Evolutionary conservation across 1,284 basidiomycete species (phyloP).

Genomic region (Ganoderma leucocontextum): DNA sequence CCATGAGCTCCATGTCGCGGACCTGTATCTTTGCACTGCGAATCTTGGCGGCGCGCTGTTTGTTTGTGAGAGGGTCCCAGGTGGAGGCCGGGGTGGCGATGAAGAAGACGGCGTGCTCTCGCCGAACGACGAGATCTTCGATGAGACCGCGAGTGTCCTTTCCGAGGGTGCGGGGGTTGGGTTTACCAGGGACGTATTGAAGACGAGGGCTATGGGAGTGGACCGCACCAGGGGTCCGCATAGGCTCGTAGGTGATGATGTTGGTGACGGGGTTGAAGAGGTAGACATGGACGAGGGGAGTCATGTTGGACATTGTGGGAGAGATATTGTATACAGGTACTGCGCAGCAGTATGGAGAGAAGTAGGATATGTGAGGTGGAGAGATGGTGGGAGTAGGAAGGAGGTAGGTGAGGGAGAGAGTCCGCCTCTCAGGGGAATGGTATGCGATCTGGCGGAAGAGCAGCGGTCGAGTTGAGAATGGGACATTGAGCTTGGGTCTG

Average conservation of each 20-base stretch:
- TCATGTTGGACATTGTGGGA: background rate
- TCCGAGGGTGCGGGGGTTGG: background rate
- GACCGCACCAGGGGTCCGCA: background rate
- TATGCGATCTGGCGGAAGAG: background rate
- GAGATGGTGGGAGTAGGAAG: no score
- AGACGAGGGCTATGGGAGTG: background rate
- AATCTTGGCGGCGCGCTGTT: background rate
- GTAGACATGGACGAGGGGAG: constrained; percentile 4
- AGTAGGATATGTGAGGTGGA: background rate
- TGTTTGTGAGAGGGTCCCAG: background rate
- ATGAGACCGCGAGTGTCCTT: constrained; percentile 8
- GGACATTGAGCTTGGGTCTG: background rate
- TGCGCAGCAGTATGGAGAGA: background rate
- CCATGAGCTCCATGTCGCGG: background rate
- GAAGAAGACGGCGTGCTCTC: constrained; percentile 3
- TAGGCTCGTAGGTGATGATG: background rate
- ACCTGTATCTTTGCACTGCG: background rate
- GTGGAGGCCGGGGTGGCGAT: background rate
- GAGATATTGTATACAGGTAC: background rate
- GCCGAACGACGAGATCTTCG: background rate
- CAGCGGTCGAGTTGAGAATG: background rate
- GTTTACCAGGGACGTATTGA: background rate
- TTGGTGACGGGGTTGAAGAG: constrained; percentile 3
- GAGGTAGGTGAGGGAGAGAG: background rate
- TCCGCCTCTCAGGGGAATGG: background rate